Evolutionary conservation across 257 asterid species (phyloP).

Genomic region (Solanum commersonii): DNA sequence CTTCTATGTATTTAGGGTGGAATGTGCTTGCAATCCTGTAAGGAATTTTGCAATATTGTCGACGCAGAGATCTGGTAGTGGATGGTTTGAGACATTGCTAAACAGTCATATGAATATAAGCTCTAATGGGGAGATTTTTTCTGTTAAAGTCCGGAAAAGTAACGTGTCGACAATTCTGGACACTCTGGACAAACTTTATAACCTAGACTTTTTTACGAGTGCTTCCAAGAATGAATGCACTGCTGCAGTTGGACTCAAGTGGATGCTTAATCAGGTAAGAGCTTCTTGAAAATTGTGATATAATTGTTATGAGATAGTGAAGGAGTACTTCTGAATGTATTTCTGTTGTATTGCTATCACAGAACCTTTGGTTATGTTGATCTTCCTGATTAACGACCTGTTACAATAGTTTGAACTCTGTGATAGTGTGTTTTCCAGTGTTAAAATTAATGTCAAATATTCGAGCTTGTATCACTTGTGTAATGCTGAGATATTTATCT

Average conservation of each 20-base stretch:
- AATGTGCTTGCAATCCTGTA: conserved; percentile 81
- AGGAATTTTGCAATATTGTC: conserved; percentile 79
- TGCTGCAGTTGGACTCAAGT: conserved; percentile 93
- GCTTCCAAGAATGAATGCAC: conserved; percentile 98
- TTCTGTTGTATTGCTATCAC: neutral
- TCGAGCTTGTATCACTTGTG: neutral
- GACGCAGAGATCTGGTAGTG: conserved; percentile 94
- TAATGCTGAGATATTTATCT: neutral
- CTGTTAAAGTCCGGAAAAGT: conserved; percentile 63
- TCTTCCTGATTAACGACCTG: neutral
- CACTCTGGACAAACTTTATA: conserved; percentile 71
- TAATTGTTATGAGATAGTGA: neutral
- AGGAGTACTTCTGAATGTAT: neutral
- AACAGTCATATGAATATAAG: conserved; percentile 78
- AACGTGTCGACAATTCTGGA: conserved; percentile 63
- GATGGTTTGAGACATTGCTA: conserved; percentile 88
- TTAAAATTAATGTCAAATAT: neutral
- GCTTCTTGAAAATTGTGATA: neutral
- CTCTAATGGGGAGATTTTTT: conserved; percentile 93
- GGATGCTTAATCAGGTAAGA: conserved; percentile 95
- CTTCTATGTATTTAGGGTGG: conserved; percentile 38
- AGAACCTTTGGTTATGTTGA: neutral
- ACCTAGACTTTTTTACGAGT: conserved; percentile 74
- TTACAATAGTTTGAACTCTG: neutral
- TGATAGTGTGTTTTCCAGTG: neutral